A percentile compares a stretch with the other conserved stretches of the same genome.
These are phyloP conservation scores for Fusarium illudens DNA, from an alignment of 2,329 filamentous ascomycete species.

Conservation along the genomic window DNA sequence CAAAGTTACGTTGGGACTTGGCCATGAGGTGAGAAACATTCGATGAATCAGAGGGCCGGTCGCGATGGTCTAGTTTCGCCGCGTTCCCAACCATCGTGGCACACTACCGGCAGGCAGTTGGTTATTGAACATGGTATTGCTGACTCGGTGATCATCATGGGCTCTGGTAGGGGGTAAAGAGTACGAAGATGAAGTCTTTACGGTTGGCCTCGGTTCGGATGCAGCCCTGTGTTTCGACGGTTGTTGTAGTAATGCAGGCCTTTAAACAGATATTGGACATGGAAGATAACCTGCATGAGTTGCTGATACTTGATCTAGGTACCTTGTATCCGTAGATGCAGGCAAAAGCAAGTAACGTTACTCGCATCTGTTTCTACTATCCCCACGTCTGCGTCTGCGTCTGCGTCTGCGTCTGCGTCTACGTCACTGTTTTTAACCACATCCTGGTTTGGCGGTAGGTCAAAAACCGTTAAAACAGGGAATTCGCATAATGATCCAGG, in stretches of 20 bases:
- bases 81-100: neutral
- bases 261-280: neutral
- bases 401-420: neutral
- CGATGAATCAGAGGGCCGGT: neutral
- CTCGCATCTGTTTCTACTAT: neutral
- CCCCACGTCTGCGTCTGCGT: neutral
- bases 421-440: neutral
- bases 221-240: neutral
- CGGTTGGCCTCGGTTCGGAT: neutral
- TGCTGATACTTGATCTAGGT: neutral
- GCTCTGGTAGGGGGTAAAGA: neutral
- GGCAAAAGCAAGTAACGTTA: neutral
- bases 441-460: neutral
- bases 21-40: conserved; percentile 7
- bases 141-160: neutral
- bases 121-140: neutral
- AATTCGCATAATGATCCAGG: neutral
- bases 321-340: neutral
- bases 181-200: neutral
- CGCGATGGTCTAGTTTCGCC: neutral
- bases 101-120: neutral
- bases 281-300: neutral
- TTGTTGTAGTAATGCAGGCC: neutral
- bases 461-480: neutral
- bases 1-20: conserved; percentile 4